Percentiles rank a stretch among this genome's conserved stretches.
Evolutionary conservation across 1,284 basidiomycete species (phyloP).

Genomic region (Rhizoctonia solani): DNA sequence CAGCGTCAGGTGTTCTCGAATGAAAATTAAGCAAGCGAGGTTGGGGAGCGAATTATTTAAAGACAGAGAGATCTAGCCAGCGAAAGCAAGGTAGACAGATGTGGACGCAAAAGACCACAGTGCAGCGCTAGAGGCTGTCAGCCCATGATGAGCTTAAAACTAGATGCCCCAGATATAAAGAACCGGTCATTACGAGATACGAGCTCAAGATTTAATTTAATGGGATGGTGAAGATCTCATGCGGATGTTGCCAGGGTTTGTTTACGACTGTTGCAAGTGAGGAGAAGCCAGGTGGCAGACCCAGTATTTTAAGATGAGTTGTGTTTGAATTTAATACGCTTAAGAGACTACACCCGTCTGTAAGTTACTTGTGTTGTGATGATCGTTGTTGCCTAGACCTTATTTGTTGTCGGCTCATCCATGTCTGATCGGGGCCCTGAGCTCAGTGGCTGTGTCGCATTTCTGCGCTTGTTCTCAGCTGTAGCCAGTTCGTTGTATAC

Average conservation of each 20-base stretch:
- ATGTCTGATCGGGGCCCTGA: background rate
- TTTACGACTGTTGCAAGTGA: background rate
- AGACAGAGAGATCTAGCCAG: background rate
- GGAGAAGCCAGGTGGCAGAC: background rate
- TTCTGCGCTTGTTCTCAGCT: background rate
- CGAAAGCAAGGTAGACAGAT: background rate
- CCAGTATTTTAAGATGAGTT: background rate
- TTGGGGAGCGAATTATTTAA: background rate
- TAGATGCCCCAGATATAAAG: background rate
- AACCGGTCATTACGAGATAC: background rate
- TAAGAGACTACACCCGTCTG: constrained; percentile 2
- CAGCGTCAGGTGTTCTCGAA: no score
- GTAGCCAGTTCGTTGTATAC: background rate
- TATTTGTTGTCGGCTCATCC: background rate
- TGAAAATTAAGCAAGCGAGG: background rate
- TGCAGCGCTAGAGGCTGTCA: no score
- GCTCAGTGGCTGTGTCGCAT: background rate
- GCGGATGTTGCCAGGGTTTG: constrained; percentile 15
- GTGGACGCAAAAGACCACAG: no score
- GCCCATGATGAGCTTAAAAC: background rate
- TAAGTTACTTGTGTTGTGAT: background rate
- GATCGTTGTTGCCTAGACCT: background rate
- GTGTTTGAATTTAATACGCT: background rate
- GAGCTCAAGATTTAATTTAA: background rate
- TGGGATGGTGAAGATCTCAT: background rate